Evolutionary conservation across 1,284 basidiomycete genomes (phyloP).

Genomic region (Hemileia vastatrix): DNA sequence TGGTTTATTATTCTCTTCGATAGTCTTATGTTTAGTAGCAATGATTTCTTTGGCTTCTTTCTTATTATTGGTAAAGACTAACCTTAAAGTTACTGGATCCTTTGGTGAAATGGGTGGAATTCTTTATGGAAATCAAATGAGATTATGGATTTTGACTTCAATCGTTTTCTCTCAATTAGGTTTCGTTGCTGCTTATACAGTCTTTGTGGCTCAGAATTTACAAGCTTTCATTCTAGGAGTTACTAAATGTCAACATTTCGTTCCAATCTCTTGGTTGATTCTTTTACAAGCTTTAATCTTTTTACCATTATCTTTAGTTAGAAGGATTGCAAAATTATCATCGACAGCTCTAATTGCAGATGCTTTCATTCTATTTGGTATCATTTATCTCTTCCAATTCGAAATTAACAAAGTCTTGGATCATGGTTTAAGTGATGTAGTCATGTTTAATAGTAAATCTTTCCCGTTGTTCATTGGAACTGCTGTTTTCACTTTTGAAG

Average conservation of each 20-base stretch:
- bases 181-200: constrained; percentile 82
- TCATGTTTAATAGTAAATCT: constrained; percentile 74
- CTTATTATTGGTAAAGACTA: constrained; percentile 77
- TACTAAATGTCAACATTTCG: constrained; percentile 61
- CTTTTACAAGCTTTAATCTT: constrained; percentile 76
- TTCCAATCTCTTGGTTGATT: constrained; percentile 72
- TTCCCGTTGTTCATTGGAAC: constrained; percentile 92
- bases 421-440: constrained; percentile 66
- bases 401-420: constrained; percentile 60
- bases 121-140: constrained; percentile 86
- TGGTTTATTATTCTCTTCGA: constrained; percentile 76
- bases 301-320: constrained; percentile 55
- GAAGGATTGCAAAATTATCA: constrained; percentile 84
- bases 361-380: constrained; percentile 82
- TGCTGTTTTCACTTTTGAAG: constrained; percentile 98
- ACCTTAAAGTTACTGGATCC: constrained; percentile 77
- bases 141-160: constrained; percentile 72
- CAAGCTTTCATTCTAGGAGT: constrained; percentile 69
- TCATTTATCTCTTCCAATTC: constrained; percentile 48
- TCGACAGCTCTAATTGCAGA: constrained; percentile 86
- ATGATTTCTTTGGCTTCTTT: constrained; percentile 86
- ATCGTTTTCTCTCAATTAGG: constrained; percentile 76
- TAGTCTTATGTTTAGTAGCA: constrained; percentile 72
- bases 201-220: constrained; percentile 92
- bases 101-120: constrained; percentile 93